Evolutionary conservation across 441 rosid species (phyloP), one percentile per base, ranked within the genome.

Genomic region (Populus trichocarpa): DNA sequence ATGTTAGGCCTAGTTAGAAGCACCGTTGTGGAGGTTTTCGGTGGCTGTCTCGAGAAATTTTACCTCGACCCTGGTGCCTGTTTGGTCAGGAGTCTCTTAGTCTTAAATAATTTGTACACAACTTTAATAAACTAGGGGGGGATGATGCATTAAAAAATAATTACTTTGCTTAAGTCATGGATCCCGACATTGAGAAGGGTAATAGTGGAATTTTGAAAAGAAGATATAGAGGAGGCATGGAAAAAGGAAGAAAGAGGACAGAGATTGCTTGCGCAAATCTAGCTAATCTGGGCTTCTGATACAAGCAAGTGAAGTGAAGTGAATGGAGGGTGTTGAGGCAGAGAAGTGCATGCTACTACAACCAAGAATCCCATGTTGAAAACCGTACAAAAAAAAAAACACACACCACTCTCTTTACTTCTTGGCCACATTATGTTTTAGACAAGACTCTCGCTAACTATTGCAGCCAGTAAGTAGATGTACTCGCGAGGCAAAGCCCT

Each of bases 181-280:
- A 9, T 77, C 72, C 66, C 26, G n/a, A 26, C 23, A 30, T 4
- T 9, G 23, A 26, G 20, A 6, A 25, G 85, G 87, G 69, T 63
- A 75, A 32, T 20, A 65, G 50, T 50, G 85, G 53, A 84, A 40
- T 65, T 65, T 5, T 0, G 36, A 63, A 63, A 82, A 77, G 16
- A 32, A 32, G 63, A 46, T 28, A 63, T 63, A 80, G 82, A 81
- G 78, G 20, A 76, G 35, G 80, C 59, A 79, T 76, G 77, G 77
- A 70, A 85, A 33, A 76, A 69, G 46, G 13, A 8, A n/a, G 46
- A 22, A 77, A 66, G 30, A 77, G 59, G 81, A 80, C 88, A 85
- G 76, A 78, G 76, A 57, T 82, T 84, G 92, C 88, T 83, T 80
- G 86, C 86, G 88, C 88, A 86, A 87, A 87, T 87, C 89, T 87